Evolutionary conservation across 1,139 yeast genomes (phyloP).

Genomic region (Spathaspora sp.): DNA sequence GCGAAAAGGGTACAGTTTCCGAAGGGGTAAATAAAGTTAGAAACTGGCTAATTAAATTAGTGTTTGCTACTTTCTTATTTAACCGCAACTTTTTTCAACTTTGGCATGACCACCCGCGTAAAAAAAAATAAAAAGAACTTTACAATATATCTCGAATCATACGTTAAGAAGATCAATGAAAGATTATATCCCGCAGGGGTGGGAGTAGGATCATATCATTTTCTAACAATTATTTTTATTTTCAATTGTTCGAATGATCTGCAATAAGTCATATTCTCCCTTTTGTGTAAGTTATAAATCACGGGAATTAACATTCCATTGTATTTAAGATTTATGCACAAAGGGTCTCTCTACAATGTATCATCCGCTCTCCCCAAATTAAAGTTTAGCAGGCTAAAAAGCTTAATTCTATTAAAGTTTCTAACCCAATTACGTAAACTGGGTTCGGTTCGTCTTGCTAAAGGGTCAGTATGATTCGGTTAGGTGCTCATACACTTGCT

Average conservation of each 20-base stretch:
- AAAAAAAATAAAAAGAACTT: neutral
- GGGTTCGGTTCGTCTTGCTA: neutral
- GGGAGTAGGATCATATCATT: neutral
- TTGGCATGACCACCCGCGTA: neutral
- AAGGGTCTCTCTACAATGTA: neutral
- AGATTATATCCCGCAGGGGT: no score
- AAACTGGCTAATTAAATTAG: neutral
- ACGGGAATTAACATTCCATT: neutral
- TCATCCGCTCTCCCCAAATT: neutral
- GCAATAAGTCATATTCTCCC: neutral
- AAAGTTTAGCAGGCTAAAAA: neutral
- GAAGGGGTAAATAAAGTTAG: neutral
- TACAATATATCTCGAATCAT: no score
- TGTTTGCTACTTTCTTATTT: neutral
- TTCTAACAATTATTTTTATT: neutral
- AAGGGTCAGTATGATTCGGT: neutral
- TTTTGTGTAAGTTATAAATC: neutral
- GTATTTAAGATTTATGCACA: neutral
- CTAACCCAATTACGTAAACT: neutral
- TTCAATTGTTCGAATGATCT: neutral
- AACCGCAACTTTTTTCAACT: neutral
- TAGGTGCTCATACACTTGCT: neutral
- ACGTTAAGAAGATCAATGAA: no score
- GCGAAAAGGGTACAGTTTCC: neutral
- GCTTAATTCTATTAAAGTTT: neutral